Conservation (phyloP, 768 basidiomycete genomes). For the Calocybe cyanea region DNA sequence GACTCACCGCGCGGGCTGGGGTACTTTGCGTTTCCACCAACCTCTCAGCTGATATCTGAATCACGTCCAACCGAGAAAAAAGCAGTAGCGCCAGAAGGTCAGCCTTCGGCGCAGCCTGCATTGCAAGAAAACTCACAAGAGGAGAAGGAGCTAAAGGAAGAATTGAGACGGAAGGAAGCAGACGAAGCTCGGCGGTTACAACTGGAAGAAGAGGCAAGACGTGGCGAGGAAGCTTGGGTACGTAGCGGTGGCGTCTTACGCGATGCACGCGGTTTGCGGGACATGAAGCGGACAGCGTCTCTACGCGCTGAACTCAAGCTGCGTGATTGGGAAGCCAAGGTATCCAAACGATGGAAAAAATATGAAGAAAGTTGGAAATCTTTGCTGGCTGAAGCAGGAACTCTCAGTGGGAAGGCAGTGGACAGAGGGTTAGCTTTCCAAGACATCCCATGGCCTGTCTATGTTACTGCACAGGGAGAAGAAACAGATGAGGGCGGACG, state of each 20-base stretch:
- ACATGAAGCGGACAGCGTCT: constrained; percentile 44
- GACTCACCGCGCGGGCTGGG: not conserved
- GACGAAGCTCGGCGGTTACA: not conserved
- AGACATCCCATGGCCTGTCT: constrained; percentile 65
- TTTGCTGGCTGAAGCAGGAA: constrained; percentile 22
- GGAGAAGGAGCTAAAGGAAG: not conserved
- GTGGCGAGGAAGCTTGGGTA: constrained; percentile 58
- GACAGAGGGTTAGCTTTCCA: constrained; percentile 33
- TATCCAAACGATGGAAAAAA: constrained; percentile 41
- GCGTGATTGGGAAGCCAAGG: constrained; percentile 37
- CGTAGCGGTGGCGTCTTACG: constrained; percentile 53
- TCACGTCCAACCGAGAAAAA: no score
- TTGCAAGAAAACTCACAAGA: not conserved
- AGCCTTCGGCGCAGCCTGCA: no score
- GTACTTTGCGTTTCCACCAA: constrained; percentile 10
- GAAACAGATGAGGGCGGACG: not conserved
- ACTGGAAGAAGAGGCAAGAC: constrained; percentile 33
- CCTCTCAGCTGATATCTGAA: not conserved
- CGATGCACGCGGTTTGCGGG: constrained; percentile 44
- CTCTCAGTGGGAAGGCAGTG: constrained; percentile 8
- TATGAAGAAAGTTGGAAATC: constrained; percentile 53
- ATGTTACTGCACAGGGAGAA: constrained; percentile 3
- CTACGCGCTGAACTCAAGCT: constrained; percentile 45
- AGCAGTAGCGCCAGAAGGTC: no score
- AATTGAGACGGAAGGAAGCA: not conserved